Evolutionary conservation across 306 rosid genomes (phyloP), one percentile per base, ranked within the genome.

Genomic region (Dryas drummondii): DNA sequence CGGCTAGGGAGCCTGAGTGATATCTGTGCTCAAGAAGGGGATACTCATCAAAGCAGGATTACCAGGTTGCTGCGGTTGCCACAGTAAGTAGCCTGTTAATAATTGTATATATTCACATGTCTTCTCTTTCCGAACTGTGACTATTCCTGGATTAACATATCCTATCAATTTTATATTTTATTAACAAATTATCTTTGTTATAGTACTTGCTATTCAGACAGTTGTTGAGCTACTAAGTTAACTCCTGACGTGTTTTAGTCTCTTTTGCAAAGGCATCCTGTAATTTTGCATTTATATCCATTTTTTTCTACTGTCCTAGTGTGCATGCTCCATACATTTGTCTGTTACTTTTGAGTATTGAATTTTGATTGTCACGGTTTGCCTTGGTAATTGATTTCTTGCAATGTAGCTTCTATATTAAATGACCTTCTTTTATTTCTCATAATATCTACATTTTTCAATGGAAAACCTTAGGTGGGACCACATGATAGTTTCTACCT

Each of bases 1-100:
- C 88, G 97, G 76, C 67, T 94, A 59, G 99, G 99, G 78, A 92
- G 99, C 87, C 78, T 94, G 79, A 92, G 91, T 55, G 93, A 89
- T 78, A 79, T 85, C 52, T 84, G 93, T 71, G 75, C 71, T 76
- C 98, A 91, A 82, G 97, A 88, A 90, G 99, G 96, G 26, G 99
- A 88, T 79, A 56, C 78, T 74, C 96, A 92, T 83, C 99, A 88
- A 80, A 92, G 88, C 88, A 88, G 86, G 79, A 87, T 88, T 68
- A 82, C 92, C 27, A 82, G 91, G 81, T 84, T 94, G 82, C 87
- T 92, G 74, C 85, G 89, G 26, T 85, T 88, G 81, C 85, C 89
- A 68, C 91, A 85, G 91, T 88, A 79, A 81, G 91, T 83, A 65
- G 32, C 45, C 68, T 65, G 53, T 69, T 40, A 42, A 48, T 69